These are phyloP conservation scores for Ogataea pignaliae DNA, from an alignment of 805 yeast genomes.

Conservation along the genomic window DNA sequence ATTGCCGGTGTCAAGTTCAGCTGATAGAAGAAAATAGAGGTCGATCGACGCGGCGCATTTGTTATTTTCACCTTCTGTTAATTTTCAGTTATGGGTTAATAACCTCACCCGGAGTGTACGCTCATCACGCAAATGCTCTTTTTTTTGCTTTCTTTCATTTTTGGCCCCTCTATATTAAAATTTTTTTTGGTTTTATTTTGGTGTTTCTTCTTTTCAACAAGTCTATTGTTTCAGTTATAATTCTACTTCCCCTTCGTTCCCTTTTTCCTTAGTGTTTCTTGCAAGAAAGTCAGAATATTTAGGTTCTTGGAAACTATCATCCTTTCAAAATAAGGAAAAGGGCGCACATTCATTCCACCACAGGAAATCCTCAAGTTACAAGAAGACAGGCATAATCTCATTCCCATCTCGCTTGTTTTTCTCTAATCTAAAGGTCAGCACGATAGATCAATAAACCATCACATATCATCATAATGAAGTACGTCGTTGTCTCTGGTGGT, in stretches of 20 bases:
- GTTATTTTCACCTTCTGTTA: background rate
- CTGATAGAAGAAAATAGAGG: background rate
- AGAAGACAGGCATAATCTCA: background rate
- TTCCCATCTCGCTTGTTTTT: background rate
- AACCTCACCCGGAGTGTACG: background rate
- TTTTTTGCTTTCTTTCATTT: constrained; percentile 5
- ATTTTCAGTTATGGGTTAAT: background rate
- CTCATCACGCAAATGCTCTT: background rate
- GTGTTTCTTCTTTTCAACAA: background rate
- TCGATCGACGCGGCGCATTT: constrained; percentile 4
- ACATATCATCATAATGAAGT: constrained; percentile 59
- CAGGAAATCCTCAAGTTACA: background rate
- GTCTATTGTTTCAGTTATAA: too few relatives aligned
- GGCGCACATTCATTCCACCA: background rate
- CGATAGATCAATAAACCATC: too few relatives aligned
- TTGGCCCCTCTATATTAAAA: background rate
- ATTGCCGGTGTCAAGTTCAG: constrained; percentile 71
- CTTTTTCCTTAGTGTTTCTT: too few relatives aligned
- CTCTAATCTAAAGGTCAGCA: background rate
- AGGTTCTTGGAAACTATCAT: background rate
- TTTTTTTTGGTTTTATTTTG: background rate
- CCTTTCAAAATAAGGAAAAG: background rate
- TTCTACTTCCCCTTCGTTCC: too few relatives aligned
- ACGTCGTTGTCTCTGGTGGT: constrained; percentile 99
- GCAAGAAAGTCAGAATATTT: background rate